phyloP scores from a whole-genome alignment of 176 grass and related monocot species.

The Chloris gayana region DNA sequence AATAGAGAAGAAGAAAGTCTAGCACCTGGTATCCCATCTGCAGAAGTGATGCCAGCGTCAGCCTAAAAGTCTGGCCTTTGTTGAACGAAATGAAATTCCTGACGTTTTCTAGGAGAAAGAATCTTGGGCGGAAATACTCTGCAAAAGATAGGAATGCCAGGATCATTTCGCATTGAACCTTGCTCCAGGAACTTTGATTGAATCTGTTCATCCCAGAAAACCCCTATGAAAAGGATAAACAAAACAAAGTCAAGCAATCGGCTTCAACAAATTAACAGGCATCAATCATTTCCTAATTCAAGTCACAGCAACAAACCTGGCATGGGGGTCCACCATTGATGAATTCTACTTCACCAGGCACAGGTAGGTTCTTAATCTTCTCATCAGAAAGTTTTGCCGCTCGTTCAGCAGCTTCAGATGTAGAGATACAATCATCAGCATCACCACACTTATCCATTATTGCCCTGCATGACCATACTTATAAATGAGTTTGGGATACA shows the following conservation, averaged over 20 bases:
- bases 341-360: constrained; percentile 97
- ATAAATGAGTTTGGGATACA: not conserved
- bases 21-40: constrained; percentile 98
- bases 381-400: constrained; percentile 66
- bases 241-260: not conserved
- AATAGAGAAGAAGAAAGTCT: not conserved
- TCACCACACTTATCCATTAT: constrained; percentile 98
- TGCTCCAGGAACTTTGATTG: constrained; percentile 96
- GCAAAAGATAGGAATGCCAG: constrained; percentile 94
- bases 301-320: constrained; percentile 54
- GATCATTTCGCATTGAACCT: constrained; percentile 99
- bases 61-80: constrained; percentile 96
- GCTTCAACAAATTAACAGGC: too few relatives aligned
- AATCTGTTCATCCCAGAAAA: constrained; percentile 99
- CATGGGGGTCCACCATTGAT: constrained; percentile 99
- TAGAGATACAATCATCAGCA: constrained; percentile 90
- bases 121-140: constrained; percentile 92
- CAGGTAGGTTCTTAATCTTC: constrained; percentile 81
- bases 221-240: constrained; percentile 56
- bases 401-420: constrained; percentile 86
- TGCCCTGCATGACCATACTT: constrained; percentile 53
- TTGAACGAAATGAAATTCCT: constrained; percentile 98
- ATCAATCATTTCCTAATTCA: too few relatives aligned
- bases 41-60: constrained; percentile 87
- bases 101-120: constrained; percentile 96